Conservation (phyloP, 768 basidiomycete genomes). For the Hygrocybe coccinea region DNA sequence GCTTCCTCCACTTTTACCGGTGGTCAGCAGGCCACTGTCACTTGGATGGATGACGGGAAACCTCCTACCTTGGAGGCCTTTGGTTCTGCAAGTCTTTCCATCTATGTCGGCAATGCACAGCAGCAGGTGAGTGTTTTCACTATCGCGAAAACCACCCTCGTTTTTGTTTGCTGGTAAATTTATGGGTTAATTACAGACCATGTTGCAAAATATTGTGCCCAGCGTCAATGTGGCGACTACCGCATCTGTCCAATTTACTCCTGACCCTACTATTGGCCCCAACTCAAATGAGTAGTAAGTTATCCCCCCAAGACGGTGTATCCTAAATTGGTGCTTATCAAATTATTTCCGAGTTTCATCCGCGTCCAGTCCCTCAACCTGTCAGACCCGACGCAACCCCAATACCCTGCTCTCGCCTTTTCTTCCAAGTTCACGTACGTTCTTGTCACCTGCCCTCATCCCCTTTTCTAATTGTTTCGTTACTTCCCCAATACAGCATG, state of each 20-base stretch:
- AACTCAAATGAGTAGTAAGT: slow-evolving; percentile 53
- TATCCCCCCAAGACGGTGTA: not conserved
- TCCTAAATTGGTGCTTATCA: slow-evolving; percentile 5
- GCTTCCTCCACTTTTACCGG: slow-evolving; percentile 42
- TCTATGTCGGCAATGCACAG: slow-evolving; percentile 58
- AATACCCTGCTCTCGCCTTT: slow-evolving; percentile 65
- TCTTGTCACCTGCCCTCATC: not conserved
- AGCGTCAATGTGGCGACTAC: slow-evolving; percentile 50
- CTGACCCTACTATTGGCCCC: slow-evolving; percentile 50
- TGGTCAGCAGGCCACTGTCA: slow-evolving; percentile 46
- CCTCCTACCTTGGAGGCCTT: slow-evolving; percentile 48
- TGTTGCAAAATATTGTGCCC: slow-evolving; percentile 46
- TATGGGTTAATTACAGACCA: slow-evolving; percentile 40
- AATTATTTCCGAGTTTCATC: slow-evolving; percentile 56
- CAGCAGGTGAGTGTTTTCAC: slow-evolving; percentile 49
- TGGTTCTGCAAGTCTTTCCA: slow-evolving; percentile 47
- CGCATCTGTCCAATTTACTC: slow-evolving; percentile 46
- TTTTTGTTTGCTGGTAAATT: too few species aligned
- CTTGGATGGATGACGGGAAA: slow-evolving; percentile 54
- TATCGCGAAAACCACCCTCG: not conserved
- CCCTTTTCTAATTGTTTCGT: not conserved
- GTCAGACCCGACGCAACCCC: slow-evolving; percentile 48
- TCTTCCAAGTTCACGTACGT: slow-evolving; percentile 74
- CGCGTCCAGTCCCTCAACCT: slow-evolving; percentile 58
- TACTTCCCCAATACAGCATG: too few species aligned